phyloP scores from a whole-genome alignment of 228 moss, liverwort and hornwort species.

The Sphagnum magellanicum region DNA sequence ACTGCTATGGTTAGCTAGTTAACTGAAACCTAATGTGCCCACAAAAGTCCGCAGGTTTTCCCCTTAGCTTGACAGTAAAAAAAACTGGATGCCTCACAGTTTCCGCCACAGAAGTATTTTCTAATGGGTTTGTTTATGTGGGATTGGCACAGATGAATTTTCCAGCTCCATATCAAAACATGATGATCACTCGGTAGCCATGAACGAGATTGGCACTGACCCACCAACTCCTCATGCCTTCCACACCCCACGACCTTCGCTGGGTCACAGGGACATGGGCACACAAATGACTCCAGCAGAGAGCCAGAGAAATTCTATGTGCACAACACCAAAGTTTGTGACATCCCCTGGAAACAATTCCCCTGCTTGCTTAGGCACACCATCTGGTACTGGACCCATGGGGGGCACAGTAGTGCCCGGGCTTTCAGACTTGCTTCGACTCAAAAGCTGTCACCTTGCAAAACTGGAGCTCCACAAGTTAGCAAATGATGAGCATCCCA shows the following conservation, averaged over 20 bases:
- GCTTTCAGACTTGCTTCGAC: constrained; percentile 41
- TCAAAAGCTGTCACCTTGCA: constrained; percentile 55
- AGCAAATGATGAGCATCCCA: constrained; percentile 32
- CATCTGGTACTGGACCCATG: constrained; percentile 27
- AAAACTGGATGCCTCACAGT: no score
- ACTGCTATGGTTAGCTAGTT: no score
- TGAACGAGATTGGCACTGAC: constrained; percentile 63
- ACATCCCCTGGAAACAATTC: constrained; percentile 58
- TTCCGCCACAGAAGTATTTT: no score
- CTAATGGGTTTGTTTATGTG: no score
- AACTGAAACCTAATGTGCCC: no score
- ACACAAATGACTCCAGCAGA: constrained; percentile 87
- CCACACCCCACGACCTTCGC: constrained; percentile 24
- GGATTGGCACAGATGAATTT: constrained; percentile 47
- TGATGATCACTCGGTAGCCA: constrained; percentile 35
- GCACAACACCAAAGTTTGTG: constrained; percentile 35
- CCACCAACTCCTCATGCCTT: constrained; percentile 14
- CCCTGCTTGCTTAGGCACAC: constrained; percentile 59
- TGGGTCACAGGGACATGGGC: constrained; percentile 66
- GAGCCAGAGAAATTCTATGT: constrained; percentile 49
- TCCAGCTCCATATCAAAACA: constrained; percentile 25
- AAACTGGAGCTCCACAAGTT: constrained; percentile 38
- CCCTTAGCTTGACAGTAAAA: no score
- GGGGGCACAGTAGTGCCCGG: constrained; percentile 13
- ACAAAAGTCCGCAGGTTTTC: no score